Base-by-base conservation (phyloP, 2,329 filamentous ascomycete genomes). In the Calonectria naviculata region DNA sequence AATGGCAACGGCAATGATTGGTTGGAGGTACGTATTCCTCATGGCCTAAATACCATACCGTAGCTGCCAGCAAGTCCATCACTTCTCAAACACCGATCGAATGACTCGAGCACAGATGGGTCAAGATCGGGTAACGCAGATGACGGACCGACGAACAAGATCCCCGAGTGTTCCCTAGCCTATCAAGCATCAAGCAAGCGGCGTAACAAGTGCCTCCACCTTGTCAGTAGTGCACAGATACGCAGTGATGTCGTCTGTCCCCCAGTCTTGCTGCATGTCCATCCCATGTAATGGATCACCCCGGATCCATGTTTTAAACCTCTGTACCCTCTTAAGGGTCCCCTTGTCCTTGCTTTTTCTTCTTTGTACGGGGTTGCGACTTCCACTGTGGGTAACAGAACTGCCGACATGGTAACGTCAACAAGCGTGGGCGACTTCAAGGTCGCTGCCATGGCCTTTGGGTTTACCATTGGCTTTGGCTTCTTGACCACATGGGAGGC, bases 381-480 rank as follows among this genome's bases (percentile, higher is more conserved):
- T 58, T 21, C 52, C 29, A 58, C 1, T 17, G 24, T 5, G 21
- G 21, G 3, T 21, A 58, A 2, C 19, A 58, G 8, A 36, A 38
- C 19, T 29, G 12, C 8, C 28, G 42, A 29, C 24, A 75, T 75
- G 73, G 68, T 71, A 15, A 38, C 52, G 13, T 72, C 77, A 2
- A 78, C 60, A 0, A 67, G 49, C 21, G 38, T 61, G 5, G 56
- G 26, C 29, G 80, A 82, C 41, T 67, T 76, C 68, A 79, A 80
- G 66, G 67, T 82, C 3, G 80, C 80, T 24, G 78, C 79, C 15
- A 71, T 82, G 66, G 80, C 80, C 19, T 72, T 77, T 19, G 80
- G 80, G 15, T 82, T 82, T 68, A 80, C 82, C 15, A 69, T 86
- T 41, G 84, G 84, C n/a, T 85, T 86, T 71, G 85, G 84, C 0